Evolutionary conservation across 768 basidiomycete species (phyloP), one percentile per base, ranked within the genome.

Genomic region (Termitomyces sp.): DNA sequence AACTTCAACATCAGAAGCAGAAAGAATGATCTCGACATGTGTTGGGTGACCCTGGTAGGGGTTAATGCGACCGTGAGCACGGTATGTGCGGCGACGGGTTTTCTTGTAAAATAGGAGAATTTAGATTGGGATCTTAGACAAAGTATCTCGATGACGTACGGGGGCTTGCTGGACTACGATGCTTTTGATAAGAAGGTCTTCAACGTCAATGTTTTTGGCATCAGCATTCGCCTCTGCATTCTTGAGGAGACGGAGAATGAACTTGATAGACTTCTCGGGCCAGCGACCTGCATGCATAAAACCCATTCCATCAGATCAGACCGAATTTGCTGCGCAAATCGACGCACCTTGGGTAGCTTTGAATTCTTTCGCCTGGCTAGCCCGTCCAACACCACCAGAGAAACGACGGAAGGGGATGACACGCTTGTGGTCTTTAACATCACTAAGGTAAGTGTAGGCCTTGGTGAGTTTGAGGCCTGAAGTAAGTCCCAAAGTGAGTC

Each of bases 211-310:
- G 74, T 85, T 92, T 81, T 99, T 99, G 65, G 92, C 92, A 66
- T 98, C 95, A 60, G 97, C 97, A 73, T 99, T 99, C 63, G 97
- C 88, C 74, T 98, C 96, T 42, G 97, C 97, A 74, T 99, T 99
- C 84, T 98, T 98, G 69, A 99, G 74, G 52, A 99, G 84, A 63
- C 91, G 86, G 59, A 87, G 80, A 70, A 99, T 88, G 82, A 94
- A 96, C 73, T 89, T 88, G 74, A 97, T 85, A 49, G 93, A 98
- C 78, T 99, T 98, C 79, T 93, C 95, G 70, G 97, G 97, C 97
- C 97, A 98, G 70, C 97, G 96, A 86, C 97, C 96, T 98, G 30
- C 30, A 32, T 32, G 63, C 2, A 11, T 0, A 30, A n/a, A 2
- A 43, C 43, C 21, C 9, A 41, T 12, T 30, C 22, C 51, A 54